Percentiles rank a stretch among this genome's conserved stretches.
These are phyloP conservation scores for Saccharomycopsis schoenii DNA, from an alignment of 805 yeast species.

Conservation along the genomic window DNA sequence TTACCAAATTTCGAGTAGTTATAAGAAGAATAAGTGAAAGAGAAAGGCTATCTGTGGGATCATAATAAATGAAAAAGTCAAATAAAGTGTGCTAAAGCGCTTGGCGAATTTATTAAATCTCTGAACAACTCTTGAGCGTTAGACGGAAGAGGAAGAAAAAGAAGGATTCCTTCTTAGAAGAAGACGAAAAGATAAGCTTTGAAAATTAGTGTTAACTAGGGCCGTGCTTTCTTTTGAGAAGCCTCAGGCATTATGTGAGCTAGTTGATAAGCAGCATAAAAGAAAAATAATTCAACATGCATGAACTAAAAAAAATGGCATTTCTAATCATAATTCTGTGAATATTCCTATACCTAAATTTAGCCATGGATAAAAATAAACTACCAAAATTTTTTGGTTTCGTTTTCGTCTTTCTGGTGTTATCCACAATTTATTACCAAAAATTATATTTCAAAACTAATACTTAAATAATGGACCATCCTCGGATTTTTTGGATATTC, in stretches of 20 bases:
- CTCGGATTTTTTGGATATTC: background rate
- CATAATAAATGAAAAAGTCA: too few species aligned
- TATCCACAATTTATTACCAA: background rate
- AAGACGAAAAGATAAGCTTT: too few species aligned
- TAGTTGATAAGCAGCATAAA: background rate
- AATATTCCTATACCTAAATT: background rate
- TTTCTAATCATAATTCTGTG: background rate
- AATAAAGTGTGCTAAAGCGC: too few species aligned
- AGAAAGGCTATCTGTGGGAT: too few species aligned
- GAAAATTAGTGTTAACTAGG: too few species aligned
- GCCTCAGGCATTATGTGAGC: background rate
- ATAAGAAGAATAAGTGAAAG: too few species aligned
- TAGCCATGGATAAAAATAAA: background rate
- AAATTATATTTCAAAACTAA: background rate
- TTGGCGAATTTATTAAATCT: too few species aligned
- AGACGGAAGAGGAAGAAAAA: too few species aligned
- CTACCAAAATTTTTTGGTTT: background rate
- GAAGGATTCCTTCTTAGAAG: too few species aligned
- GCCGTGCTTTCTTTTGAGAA: background rate
- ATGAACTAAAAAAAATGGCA: background rate
- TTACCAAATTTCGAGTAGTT: too few species aligned
- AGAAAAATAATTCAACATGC: background rate
- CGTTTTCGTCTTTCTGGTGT: background rate
- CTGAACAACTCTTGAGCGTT: too few species aligned
- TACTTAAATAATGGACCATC: background rate